These are phyloP conservation scores for Exophiala lecanii-corni DNA, from an alignment of 2,329 filamentous ascomycete species.

Conservation along the genomic window DNA sequence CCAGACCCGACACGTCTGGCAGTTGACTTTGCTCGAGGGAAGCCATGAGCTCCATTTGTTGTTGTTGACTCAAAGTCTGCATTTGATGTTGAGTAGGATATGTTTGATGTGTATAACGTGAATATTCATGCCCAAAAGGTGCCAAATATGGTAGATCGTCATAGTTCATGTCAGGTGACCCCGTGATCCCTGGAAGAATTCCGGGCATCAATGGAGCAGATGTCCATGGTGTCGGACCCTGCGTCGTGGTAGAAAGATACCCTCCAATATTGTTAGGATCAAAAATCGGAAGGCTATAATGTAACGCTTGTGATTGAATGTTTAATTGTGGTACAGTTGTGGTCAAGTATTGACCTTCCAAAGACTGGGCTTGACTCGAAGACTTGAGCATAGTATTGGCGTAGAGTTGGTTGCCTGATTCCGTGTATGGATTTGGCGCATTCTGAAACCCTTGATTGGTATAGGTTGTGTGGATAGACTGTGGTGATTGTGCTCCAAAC, in stretches of 20 bases:
- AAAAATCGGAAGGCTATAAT: slow-evolving; percentile 22
- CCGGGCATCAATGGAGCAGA: slow-evolving; percentile 17
- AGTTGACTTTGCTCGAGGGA: slow-evolving; percentile 60
- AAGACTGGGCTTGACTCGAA: slow-evolving; percentile 3
- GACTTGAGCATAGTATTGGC: slow-evolving; percentile 1
- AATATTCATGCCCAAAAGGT: slow-evolving; percentile 44
- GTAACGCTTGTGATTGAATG: slow-evolving; percentile 8
- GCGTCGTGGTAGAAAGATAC: slow-evolving; percentile 10
- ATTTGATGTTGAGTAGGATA: slow-evolving; percentile 52
- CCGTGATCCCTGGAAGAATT: slow-evolving; percentile 20
- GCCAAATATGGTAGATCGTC: slow-evolving; percentile 37
- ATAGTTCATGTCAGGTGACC: slow-evolving; percentile 20
- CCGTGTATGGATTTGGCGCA: slow-evolving; percentile 19
- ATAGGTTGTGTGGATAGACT: slow-evolving; percentile 26
- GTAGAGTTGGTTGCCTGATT: slow-evolving; percentile 11
- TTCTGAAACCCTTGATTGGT: slow-evolving; percentile 30
- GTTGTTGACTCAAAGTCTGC: slow-evolving; percentile 69
- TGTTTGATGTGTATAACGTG: slow-evolving; percentile 44
- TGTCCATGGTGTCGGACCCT: slow-evolving; percentile 11
- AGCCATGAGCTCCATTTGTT: slow-evolving; percentile 78
- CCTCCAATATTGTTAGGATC: slow-evolving; percentile 11
- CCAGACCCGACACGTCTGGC: slow-evolving; percentile 40
- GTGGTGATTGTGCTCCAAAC: slow-evolving; percentile 32
- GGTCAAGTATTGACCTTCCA: slow-evolving; percentile 13
- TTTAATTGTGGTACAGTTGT: slow-evolving; percentile 7